Base-by-base conservation (phyloP, 192 early-diverging fungal genomes). In the Jimgerdemannia lactiflua region DNA sequence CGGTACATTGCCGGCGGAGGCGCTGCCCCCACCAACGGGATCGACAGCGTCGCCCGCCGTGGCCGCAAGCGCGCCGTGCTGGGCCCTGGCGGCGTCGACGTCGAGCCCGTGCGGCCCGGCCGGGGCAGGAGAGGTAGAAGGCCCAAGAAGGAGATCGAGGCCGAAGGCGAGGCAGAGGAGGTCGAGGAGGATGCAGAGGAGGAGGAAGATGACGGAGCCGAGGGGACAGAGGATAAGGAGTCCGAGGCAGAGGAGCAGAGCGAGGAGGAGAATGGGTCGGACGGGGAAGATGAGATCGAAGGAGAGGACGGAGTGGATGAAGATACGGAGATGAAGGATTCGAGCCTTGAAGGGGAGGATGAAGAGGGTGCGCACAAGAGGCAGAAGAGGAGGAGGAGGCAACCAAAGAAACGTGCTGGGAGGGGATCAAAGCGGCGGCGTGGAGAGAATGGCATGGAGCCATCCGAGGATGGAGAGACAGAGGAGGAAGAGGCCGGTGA, bases 31-130 rank as follows among this genome's bases (percentile, higher is more conserved):
- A 18, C 65, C 70, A 3, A 40, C 64, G 3, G 71, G 65, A 3
- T 54, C 77, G n/a, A 39, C 74, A 40, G 74, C 71, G n/a, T n/a
- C n/a, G n/a, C n/a, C n/a, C n/a, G n/a, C n/a, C 69, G 78, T 7
- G 43, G 78, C 49, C 63, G 70, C 19, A 78, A 78, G 7, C 67
- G 75, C 59, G 72, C 64, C 43, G 67, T 54, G 49, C 49, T 54
- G 49, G 4, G 11, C 49, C 49, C 67, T 54, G 71, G 64, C 19
- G 43, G 68, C 4, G 49, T 65, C n/a, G 68, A 54, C 20, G 71
- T 63, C 18, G 66, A 67, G 42, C 39, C 42, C 71, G 69, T 39
- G 68, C 19, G 66, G 29, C 42, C 39, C 44, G 18, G 63, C 11
- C 39, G 64, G 19, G 11, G 64, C 42, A 64, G 72, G 39, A 8